Conservation (phyloP, 495 filamentous ascomycete genomes). For the Annulohypoxylon bovei region DNA sequence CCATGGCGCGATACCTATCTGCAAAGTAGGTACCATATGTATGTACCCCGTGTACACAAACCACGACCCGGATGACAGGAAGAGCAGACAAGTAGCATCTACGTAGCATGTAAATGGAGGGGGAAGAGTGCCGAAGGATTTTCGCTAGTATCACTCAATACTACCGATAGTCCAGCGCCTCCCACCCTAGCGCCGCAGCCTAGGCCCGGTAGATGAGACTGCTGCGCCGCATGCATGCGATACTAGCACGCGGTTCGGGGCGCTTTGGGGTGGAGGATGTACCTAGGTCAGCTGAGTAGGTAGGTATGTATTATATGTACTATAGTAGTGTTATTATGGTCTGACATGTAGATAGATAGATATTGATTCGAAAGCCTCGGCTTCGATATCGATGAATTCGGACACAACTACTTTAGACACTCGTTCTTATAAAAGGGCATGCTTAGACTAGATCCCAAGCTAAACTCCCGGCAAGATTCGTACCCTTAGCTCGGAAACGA, state of each 20-base stretch:
- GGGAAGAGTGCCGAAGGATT: not conserved
- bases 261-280: too few relatives aligned
- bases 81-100: not conserved
- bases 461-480: not conserved
- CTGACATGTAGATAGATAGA: not conserved
- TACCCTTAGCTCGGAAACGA: conserved; percentile 6
- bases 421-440: not conserved
- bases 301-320: not conserved
- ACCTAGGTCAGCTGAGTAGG: too few relatives aligned
- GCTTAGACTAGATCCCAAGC: not conserved
- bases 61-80: not conserved
- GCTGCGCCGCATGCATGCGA: not conserved
- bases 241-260: not conserved
- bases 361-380: not conserved
- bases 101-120: not conserved
- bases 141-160: not conserved
- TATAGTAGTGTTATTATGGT: not conserved
- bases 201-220: not conserved
- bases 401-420: not conserved
- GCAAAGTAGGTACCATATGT: too few relatives aligned
- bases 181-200: not conserved
- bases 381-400: not conserved
- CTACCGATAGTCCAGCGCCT: not conserved
- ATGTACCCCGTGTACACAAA: not conserved
- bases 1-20: not conserved